Base-by-base conservation (phyloP, 2,329 filamentous ascomycete species). In the Falciphora oryzae region DNA sequence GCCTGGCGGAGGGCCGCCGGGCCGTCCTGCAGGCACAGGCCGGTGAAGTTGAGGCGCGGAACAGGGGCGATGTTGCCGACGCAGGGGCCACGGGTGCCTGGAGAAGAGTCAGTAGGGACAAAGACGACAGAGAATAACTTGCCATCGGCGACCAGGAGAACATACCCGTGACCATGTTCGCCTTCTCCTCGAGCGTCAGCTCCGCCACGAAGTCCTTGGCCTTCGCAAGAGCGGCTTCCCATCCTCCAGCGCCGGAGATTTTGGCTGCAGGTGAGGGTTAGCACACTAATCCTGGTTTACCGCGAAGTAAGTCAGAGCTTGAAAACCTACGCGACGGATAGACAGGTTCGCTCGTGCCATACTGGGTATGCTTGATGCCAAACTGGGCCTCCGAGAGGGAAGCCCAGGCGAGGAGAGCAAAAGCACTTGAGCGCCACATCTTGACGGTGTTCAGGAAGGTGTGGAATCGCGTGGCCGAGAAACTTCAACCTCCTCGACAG, bases 81-180 rank as follows among this genome's bases (percentile, higher is more conserved):
- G 64, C 76, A 78, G 18, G 70, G 64, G 71, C 89, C 89, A 8
- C 2, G 22, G 44, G 44, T 53, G 1, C 38, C 38, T 44, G 18
- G 38, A 35, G 32, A 35, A 11, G 32, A 35, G 32, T 35, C 13
- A 35, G 32, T 8, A 11, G 32, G 32, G 32, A 11, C 13, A 14
- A 35, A 2, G 16, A 22, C 18, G 38, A 3, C 3, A 4, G 16
- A 3, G 22, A 22, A 7, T 22, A 5, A 22, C 11, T 35, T 13
- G 38, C 38, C 1, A 44, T 22, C 38, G 6, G 16, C 3, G 18
- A 6, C 7, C 4, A 18, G 4, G 38, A 16, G 38, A 11, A 18
- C 61, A 85, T 84, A 69, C 89, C 89, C 7, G 89, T 92, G 5
- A 89, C 92, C 67, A 92, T 74, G 72, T 92, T 92, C 72, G 92